These are phyloP conservation scores for Penicillium bialowiezense DNA, from an alignment of 495 filamentous ascomycete genomes.

Conservation along the genomic window DNA sequence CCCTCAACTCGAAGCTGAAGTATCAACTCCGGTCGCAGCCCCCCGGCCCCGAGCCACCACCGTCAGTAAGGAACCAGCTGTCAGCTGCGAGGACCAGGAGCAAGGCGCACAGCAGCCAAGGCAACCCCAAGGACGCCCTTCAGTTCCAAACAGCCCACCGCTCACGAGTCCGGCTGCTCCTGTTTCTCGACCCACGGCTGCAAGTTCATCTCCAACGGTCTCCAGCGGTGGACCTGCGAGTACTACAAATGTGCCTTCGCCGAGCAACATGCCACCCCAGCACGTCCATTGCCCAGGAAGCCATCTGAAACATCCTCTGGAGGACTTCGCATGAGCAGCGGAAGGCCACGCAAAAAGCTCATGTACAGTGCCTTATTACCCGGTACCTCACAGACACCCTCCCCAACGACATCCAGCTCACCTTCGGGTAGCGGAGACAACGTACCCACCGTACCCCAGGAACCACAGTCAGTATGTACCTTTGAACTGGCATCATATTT, in stretches of 20 bases:
- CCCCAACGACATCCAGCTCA: constrained; percentile 2
- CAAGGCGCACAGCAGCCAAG: background rate
- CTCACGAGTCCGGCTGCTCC: background rate
- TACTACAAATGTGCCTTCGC: background rate
- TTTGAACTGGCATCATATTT: too few species aligned
- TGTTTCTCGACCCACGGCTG: background rate
- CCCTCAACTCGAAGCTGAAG: background rate
- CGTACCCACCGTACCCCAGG: background rate
- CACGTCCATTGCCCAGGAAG: background rate
- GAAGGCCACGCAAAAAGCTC: constrained; percentile 45
- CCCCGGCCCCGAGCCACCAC: background rate
- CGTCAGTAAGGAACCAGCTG: background rate
- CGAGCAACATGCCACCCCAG: background rate
- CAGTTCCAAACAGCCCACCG: background rate
- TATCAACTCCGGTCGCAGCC: background rate
- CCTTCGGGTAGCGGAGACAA: constrained; percentile 4
- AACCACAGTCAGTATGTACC: constrained; percentile 35
- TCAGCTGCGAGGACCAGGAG: background rate
- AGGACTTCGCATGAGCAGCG: constrained; percentile 31
- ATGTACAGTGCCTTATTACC: constrained; percentile 47
- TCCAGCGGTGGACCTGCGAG: too few species aligned
- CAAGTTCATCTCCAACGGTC: background rate
- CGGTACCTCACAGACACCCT: constrained; percentile 13
- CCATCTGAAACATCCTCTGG: constrained; percentile 12
- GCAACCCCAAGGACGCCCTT: background rate